Percentiles rank a stretch among this genome's conserved stretches.
Evolutionary conservation across 371 early-diverging fungal genomes (phyloP).

Genomic region (Encephalitozoon intestinalis): DNA sequence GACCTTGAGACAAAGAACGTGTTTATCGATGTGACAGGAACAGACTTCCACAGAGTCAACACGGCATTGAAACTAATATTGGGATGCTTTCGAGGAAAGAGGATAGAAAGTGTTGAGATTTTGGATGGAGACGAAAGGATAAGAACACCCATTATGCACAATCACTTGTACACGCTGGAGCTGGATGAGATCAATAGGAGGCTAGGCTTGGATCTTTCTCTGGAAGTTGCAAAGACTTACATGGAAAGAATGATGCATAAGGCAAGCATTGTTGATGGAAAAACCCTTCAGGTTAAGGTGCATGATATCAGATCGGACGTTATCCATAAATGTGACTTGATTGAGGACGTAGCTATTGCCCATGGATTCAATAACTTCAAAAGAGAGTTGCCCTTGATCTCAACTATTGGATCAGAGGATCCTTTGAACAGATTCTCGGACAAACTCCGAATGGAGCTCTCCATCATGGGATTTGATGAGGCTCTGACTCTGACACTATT

Average conservation of each 20-base stretch:
- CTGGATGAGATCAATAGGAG: conserved; percentile 66
- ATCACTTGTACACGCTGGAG: conserved; percentile 66
- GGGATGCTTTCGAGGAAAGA: conserved; percentile 61
- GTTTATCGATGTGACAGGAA: conserved; percentile 94
- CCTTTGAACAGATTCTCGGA: conserved; percentile 86
- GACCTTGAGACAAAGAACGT: conserved; percentile 84
- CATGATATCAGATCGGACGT: conserved; percentile 88
- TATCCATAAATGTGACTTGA: conserved; percentile 88
- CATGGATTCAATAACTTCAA: conserved; percentile 90
- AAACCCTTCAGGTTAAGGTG: conserved; percentile 69
- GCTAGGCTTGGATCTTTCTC: conserved; percentile 30
- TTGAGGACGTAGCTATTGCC: conserved; percentile 98
- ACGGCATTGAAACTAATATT: conserved; percentile 51
- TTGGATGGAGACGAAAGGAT: conserved; percentile 63
- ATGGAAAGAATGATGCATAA: conserved; percentile 60
- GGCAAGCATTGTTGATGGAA: conserved; percentile 62
- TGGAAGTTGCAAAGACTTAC: conserved; percentile 10
- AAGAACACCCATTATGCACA: conserved; percentile 70
- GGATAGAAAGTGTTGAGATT: conserved; percentile 68
- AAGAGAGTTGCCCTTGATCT: conserved; percentile 68
- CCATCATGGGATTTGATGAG: conserved; percentile 85
- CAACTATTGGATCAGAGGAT: conserved; percentile 76
- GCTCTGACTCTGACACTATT: conserved; percentile 82
- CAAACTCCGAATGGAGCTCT: conserved; percentile 75
- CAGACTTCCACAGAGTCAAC: conserved; percentile 65